Evolutionary conservation across 1,284 basidiomycete genomes (phyloP), one percentile per base, ranked within the genome.

Genomic region (Sanghuangporus baumii): DNA sequence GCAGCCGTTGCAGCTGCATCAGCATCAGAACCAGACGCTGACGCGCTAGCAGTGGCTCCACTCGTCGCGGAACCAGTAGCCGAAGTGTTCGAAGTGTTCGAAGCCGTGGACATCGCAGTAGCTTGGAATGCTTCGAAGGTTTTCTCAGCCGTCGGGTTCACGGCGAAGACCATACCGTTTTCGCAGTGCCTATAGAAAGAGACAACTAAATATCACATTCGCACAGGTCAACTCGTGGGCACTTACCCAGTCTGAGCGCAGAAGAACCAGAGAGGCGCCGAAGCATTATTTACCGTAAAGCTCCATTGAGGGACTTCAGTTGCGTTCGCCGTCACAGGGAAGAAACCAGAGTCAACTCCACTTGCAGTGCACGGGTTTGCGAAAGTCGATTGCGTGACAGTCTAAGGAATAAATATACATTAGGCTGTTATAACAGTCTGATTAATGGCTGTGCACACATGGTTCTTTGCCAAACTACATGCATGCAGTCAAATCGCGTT

Each of bases 351-450:
- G 70, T 78, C 74, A 63, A 75, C 72, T 34, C 84, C 84, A 12
- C 61, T 63, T 48, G 70, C 64, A 36, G 67, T 62, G 70, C 74
- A 80, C 23, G 85, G 85, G 8, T 71, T 67, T 20, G 74, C 73
- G 70, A 87, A 88, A 12, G 81, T 79, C 16, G 84, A 85, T 72
- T 86, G 84, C 12, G 83, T 85, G 65, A 83, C 78, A 51, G 81
- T 81, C 79, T 82, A 56, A 60, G n/a, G 50, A 18, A 57, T 6
- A 55, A 52, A 48, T 52, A 37, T 26, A 57, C 4, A 20, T 55
- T n/a, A 14, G 23, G 16, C 11, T 37, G 36, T n/a, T 14, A 58
- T n/a, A 23, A 41, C 36, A 48, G 23, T 41, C 18, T 9, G 34
- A 50, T 9, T 50, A n/a, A 54, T 31, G 37, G 47, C 23, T 26